Evolutionary conservation across 192 early-diverging fungal species (phyloP).

Genomic region (Podila verticillata): DNA sequence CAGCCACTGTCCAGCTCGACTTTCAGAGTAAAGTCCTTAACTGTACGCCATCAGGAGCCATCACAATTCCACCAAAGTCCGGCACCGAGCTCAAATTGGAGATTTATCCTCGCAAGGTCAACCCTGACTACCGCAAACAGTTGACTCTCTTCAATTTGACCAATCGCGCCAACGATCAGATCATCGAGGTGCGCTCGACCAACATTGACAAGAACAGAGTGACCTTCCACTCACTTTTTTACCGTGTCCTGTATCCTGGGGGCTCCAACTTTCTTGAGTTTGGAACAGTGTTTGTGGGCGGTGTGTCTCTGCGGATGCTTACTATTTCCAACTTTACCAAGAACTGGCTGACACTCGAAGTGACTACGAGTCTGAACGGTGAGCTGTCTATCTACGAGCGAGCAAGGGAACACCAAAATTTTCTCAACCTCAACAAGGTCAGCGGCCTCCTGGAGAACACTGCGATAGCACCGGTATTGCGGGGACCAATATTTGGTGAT

Average conservation of each 20-base stretch:
- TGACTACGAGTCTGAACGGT: conserved; percentile 55
- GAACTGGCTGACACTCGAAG: conserved; percentile 57
- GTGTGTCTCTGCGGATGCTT: conserved; percentile 80
- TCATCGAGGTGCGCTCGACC: conserved; percentile 89
- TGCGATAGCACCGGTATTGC: not conserved
- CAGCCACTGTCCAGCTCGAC: conserved; percentile 83
- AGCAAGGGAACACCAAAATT: conserved; percentile 29
- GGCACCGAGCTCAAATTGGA: conserved; percentile 87
- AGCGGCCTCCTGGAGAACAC: conserved; percentile 3
- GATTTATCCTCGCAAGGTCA: conserved; percentile 97
- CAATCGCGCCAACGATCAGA: conserved; percentile 90
- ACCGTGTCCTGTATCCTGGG: conserved; percentile 85
- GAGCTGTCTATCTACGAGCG: conserved; percentile 53
- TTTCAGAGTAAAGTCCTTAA: conserved; percentile 95
- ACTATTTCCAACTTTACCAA: conserved; percentile 86
- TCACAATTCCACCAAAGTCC: conserved; percentile 81
- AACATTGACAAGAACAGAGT: conserved; percentile 98
- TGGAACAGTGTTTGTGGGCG: conserved; percentile 87
- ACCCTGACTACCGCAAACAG: conserved; percentile 97
- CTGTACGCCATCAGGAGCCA: conserved; percentile 70
- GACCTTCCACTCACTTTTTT: conserved; percentile 96
- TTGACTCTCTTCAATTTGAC: conserved; percentile 91
- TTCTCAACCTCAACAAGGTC: conserved; percentile 17
- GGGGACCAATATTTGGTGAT: not conserved
- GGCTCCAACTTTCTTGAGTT: conserved; percentile 97